Percentiles rank a stretch among this genome's conserved stretches.
Evolutionary conservation across 2,329 filamentous ascomycete genomes (phyloP).

Genomic region (Paecilomyces formosus): DNA sequence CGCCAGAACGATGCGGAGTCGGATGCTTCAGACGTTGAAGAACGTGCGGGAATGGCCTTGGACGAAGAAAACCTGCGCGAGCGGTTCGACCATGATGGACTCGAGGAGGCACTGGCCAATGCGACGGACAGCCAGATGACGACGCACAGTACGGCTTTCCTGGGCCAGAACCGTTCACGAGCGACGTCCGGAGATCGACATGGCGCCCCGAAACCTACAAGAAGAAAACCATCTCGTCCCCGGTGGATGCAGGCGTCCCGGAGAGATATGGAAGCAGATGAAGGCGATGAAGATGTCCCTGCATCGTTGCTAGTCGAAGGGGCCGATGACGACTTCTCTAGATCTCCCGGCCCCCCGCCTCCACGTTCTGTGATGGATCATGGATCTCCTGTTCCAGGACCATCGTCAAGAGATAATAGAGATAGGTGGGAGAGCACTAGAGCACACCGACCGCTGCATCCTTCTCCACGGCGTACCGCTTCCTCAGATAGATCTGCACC

Average conservation of each 20-base stretch:
- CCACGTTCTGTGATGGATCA: conserved; percentile 15
- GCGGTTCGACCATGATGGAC: conserved; percentile 49
- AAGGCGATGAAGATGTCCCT: conserved; percentile 57
- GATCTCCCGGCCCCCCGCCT: conserved; percentile 32
- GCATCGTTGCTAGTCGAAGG: conserved; percentile 56
- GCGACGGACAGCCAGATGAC: conserved; percentile 42
- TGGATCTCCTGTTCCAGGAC: conserved; percentile 25
- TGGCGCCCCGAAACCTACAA: conserved; percentile 13
- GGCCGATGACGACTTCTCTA: conserved; percentile 28
- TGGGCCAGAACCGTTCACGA: conserved; percentile 22
- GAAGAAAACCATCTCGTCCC: conserved; percentile 21
- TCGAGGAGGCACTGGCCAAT: conserved; percentile 50
- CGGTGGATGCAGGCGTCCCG: conserved; percentile 23
- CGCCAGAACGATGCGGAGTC: conserved; percentile 39
- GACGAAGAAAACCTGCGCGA: conserved; percentile 44
- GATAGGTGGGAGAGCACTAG: conserved; percentile 46
- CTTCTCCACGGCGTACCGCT: conserved; percentile 10
- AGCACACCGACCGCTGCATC: conserved; percentile 33
- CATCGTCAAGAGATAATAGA: conserved; percentile 34
- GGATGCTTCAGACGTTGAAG: conserved; percentile 39
- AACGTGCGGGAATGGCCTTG: conserved; percentile 40
- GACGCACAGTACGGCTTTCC: conserved; percentile 35
- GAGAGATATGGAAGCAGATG: conserved; percentile 35
- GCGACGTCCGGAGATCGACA: conserved; percentile 9
- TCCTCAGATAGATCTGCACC: conserved; percentile 18